Conservation (phyloP, 805 yeast genomes). For the Wickerhamomyces chambardii region DNA sequence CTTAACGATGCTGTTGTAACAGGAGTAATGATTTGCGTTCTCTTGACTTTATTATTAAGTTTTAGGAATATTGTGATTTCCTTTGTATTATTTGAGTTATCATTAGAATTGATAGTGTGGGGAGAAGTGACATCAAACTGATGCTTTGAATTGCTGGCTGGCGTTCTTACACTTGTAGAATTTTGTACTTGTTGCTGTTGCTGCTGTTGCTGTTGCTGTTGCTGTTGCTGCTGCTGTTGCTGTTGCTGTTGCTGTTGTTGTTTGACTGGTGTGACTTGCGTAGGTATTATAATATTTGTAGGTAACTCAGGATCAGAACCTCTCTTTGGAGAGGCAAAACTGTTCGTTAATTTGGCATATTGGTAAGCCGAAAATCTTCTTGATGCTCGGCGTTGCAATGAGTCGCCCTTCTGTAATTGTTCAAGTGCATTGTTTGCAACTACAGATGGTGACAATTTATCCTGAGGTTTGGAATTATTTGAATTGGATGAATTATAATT, state of each 20-base stretch:
- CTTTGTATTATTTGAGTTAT: slow-evolving; percentile 11
- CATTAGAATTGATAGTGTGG: slow-evolving; percentile 1
- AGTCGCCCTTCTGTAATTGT: slow-evolving; percentile 74
- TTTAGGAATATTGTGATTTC: slow-evolving; percentile 33
- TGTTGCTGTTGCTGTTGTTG: neutral
- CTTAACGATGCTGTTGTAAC: slow-evolving; percentile 37
- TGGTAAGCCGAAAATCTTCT: slow-evolving; percentile 92
- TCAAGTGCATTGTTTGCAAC: slow-evolving; percentile 50
- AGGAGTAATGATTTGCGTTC: slow-evolving; percentile 25
- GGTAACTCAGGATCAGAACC: slow-evolving; percentile 15
- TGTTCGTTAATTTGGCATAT: slow-evolving; percentile 60
- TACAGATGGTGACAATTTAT: neutral
- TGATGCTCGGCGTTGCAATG: slow-evolving; percentile 86
- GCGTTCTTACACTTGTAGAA: no score
- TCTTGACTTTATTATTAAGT: slow-evolving; percentile 45
- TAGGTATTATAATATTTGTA: slow-evolving; percentile 9
- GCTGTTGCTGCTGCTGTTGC: no score
- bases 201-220: neutral
- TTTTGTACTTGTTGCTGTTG: no score
- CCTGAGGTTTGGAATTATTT: no score
- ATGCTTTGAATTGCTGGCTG: no score
- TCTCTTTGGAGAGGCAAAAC: slow-evolving; percentile 16
- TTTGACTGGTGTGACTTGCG: neutral
- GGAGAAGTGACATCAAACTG: no score
- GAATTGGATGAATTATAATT: neutral